Evolutionary conservation across 495 filamentous ascomycete species (phyloP), one percentile per base, ranked within the genome.

Genomic region (Tuber borchii): DNA sequence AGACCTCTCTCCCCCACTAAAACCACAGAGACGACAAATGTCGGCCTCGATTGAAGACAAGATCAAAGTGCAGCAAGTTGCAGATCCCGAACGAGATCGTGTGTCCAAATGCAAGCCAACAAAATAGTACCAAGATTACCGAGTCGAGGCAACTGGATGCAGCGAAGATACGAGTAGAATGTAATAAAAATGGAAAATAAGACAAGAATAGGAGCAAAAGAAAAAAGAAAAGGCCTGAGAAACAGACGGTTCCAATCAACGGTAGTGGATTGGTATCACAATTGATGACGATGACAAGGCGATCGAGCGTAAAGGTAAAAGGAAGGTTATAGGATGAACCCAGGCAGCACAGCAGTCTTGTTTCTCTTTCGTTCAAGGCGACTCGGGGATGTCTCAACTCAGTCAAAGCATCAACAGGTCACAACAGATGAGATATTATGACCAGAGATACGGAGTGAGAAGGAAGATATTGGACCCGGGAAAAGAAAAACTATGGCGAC

Each of bases 61-160:
- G 43, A 26, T 43, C 71, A 68, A 72, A 75, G 77, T 70, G 74
- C 74, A 79, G 71, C 73, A 73, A 46, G 73, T 78, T 31, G 78
- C 77, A 80, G 78, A 80, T 81, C 78, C 79, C 79, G 74, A 80
- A 61, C 37, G 69, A 79, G 78, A 79, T 79, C 78, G 78, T 74
- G 78, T 74, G 46, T 39, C 45, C 75, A 65, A 79, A 72, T 17
- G 72, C 72, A 45, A 73, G 45, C 45, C 76, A 79, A 37, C 76
- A 17, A 51, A 46, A 73, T 44, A 45, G 56, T 77, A 78, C 56
- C 37, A 70, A 81, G 74, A 77, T 80, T 81, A 56, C 74, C 78
- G 77, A 80, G 71, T 71, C 61, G 43, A 73, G 77, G 69, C 71
- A 80, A 74, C 70, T 77, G 75, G 71, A 69, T 46, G 40, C 70